Percentiles rank a stretch among this genome's conserved stretches.
Conservation (phyloP, 306 rosid genomes). For the Acacia confusa region DNA sequence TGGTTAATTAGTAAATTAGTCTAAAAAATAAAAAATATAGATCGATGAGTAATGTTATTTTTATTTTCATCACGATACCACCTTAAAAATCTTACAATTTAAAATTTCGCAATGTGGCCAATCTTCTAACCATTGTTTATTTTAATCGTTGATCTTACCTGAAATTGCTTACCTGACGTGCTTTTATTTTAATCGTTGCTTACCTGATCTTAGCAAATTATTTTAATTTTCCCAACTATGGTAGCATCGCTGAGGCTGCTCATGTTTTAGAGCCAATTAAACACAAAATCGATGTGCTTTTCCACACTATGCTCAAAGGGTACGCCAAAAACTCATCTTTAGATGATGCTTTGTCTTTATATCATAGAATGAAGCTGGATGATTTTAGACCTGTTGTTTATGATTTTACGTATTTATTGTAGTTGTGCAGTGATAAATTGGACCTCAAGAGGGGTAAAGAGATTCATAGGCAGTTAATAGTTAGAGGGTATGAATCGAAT, state of each 20-base stretch:
- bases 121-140: no score
- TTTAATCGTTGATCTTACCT: no score
- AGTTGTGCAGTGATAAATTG: constrained; percentile 60
- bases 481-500: constrained; percentile 61
- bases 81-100: no score
- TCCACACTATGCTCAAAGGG: constrained; percentile 87
- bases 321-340: constrained; percentile 62
- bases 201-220: no score
- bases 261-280: constrained; percentile 68
- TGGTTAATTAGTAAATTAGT: no score
- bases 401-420: constrained; percentile 80
- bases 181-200: no score
- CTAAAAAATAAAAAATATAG: no score
- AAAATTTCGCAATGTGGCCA: no score
- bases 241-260: constrained; percentile 58
- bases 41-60: no score
- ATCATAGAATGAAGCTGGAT: constrained; percentile 57
- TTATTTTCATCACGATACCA: no score
- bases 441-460: constrained; percentile 71
- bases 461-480: constrained; percentile 71
- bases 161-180: no score
- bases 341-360: constrained; percentile 50
- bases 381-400: constrained; percentile 73
- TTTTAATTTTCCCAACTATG: no score
- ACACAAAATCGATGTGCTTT: constrained; percentile 68